A percentile compares a stretch with the other conserved stretches of the same genome.
Conservation (phyloP, 371 early-diverging fungal species). For the Rhizopus arrhizus region DNA sequence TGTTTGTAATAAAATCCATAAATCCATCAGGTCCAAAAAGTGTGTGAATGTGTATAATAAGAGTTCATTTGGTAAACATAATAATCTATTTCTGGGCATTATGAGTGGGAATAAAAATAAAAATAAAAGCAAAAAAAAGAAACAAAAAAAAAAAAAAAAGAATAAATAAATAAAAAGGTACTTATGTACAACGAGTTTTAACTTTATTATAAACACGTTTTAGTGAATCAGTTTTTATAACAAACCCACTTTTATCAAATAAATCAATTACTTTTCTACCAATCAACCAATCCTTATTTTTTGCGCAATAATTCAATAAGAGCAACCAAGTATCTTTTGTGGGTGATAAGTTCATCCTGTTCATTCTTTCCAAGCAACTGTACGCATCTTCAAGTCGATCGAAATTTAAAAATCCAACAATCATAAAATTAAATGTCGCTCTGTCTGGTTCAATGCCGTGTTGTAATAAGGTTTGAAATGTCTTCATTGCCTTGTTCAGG, state of each 20-base stretch:
- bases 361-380: conserved; percentile 38
- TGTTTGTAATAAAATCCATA: conserved; percentile 44
- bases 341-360: conserved; percentile 28
- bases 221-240: conserved; percentile 31
- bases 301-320: conserved; percentile 34
- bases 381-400: conserved; percentile 43
- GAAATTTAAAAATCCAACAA: conserved; percentile 39
- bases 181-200: conserved; percentile 32
- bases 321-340: conserved; percentile 48
- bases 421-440: conserved; percentile 51
- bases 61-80: conserved; percentile 44
- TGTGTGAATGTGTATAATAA: conserved; percentile 38
- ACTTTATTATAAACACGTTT: conserved; percentile 36
- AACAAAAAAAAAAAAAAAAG: conserved; percentile 11
- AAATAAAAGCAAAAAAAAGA: conserved; percentile 6
- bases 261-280: conserved; percentile 31
- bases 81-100: conserved; percentile 9
- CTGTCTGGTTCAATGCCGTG: conserved; percentile 41
- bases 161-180: conserved; percentile 12
- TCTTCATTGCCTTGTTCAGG: conserved; percentile 39
- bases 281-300: conserved; percentile 27
- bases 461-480: conserved; percentile 36
- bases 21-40: conserved; percentile 40
- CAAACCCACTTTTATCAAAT: conserved; percentile 42
- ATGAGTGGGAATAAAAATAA: conserved; percentile 8